Conservation (phyloP, 139 green algal species). For the Nannochloris sp. region DNA sequence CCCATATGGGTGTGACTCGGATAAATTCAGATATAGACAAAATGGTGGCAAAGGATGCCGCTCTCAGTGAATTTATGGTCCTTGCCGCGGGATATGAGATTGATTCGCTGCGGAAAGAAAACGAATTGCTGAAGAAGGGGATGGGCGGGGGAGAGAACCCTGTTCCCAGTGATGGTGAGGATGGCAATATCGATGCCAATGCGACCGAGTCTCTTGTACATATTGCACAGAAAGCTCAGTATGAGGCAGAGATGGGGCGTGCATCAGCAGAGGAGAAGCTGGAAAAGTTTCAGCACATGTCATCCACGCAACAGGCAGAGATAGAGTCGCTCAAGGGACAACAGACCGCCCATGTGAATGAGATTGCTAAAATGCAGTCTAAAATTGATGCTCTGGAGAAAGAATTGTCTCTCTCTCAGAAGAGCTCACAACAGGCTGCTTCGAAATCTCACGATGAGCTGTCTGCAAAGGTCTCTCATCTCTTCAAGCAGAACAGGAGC, state of each 20-base stretch:
- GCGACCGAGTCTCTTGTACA: not conserved
- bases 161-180: not conserved
- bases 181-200: not conserved
- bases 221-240: not conserved
- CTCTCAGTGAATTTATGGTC: constrained; percentile 14
- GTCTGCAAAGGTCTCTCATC: not conserved
- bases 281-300: not conserved
- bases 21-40: constrained; percentile 11
- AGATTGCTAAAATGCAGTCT: not conserved
- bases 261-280: constrained; percentile 1
- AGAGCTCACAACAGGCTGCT: not conserved
- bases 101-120: constrained; percentile 11
- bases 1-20: not conserved
- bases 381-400: constrained; percentile 1
- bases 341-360: not conserved
- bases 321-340: not conserved
- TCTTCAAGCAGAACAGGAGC: not conserved
- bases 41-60: constrained; percentile 14
- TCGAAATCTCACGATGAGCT: not conserved
- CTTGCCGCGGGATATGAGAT: constrained; percentile 4
- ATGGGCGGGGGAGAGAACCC: not conserved
- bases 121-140: not conserved
- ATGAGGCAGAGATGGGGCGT: not conserved
- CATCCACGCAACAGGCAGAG: not conserved
- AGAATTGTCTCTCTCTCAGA: not conserved